These are phyloP conservation scores for Pyracantha coccinea DNA, from an alignment of 331 rosid species.

Conservation along the genomic window DNA sequence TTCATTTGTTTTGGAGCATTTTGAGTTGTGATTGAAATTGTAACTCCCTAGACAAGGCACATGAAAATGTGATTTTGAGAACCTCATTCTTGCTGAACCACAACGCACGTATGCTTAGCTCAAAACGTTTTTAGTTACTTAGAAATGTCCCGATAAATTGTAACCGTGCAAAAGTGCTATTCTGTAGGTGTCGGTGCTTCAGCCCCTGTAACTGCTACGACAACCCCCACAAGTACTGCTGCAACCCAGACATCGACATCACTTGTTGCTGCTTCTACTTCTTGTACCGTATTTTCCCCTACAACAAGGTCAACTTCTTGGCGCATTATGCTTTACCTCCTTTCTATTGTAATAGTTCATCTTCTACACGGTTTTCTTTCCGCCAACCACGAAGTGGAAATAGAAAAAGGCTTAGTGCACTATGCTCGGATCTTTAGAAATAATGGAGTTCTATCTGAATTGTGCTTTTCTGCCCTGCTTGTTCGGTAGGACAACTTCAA, in stretches of 20 bases:
- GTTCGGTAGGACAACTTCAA: conserved; percentile 54
- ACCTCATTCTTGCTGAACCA: neutral
- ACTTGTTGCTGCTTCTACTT: conserved; percentile 50
- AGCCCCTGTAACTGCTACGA: conserved; percentile 36
- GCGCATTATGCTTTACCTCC: neutral
- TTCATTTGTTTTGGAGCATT: neutral
- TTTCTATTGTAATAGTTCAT: neutral
- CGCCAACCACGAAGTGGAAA: neutral
- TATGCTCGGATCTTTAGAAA: neutral
- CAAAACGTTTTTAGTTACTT: neutral
- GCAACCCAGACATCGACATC: conserved; percentile 57
- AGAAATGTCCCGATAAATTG: conserved; percentile 4
- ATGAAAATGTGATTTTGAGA: neutral
- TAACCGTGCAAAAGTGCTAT: neutral
- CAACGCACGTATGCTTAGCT: neutral
- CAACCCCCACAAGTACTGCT: conserved; percentile 40
- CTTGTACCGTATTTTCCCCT: neutral
- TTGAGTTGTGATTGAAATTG: neutral
- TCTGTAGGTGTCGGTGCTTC: conserved; percentile 46
- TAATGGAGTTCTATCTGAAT: neutral
- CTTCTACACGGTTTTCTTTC: neutral
- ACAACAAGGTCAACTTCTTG: neutral
- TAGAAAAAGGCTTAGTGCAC: neutral
- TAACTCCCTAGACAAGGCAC: neutral
- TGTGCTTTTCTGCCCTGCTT: conserved; percentile 19